Evolutionary conservation across 805 yeast species (phyloP).

Genomic region (Candida dendrica): DNA sequence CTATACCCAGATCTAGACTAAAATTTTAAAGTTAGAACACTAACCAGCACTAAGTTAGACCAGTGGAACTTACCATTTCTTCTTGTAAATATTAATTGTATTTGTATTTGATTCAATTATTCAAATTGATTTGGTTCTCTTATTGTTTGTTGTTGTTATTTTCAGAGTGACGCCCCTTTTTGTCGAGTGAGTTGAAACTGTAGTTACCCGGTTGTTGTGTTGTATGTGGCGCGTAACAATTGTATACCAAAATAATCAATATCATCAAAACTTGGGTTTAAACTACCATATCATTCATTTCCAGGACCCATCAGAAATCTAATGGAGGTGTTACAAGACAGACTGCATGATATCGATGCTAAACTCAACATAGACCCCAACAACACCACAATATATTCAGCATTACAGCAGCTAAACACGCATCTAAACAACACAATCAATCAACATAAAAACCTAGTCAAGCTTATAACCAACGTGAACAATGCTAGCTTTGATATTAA

Average conservation of each 20-base stretch:
- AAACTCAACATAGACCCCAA: not conserved
- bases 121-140: no score
- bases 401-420: not conserved
- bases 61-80: not conserved
- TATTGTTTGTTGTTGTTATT: not conserved
- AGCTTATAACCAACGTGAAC: slow-evolving; percentile 1
- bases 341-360: not conserved
- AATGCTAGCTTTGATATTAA: not conserved
- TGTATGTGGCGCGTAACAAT: no score
- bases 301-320: no score
- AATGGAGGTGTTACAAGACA: not conserved
- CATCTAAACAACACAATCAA: not conserved
- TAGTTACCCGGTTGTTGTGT: not conserved
- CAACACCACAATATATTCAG: not conserved
- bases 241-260: no score
- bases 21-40: no score
- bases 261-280: no score
- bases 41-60: not conserved
- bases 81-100: not conserved
- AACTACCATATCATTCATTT: no score
- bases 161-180: not conserved
- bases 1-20: slow-evolving; percentile 21
- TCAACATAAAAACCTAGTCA: not conserved
- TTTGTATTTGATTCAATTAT: no score
- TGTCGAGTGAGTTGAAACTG: not conserved